Conservation (phyloP, 805 yeast species). For the Metschnikowia gelsemii region DNA sequence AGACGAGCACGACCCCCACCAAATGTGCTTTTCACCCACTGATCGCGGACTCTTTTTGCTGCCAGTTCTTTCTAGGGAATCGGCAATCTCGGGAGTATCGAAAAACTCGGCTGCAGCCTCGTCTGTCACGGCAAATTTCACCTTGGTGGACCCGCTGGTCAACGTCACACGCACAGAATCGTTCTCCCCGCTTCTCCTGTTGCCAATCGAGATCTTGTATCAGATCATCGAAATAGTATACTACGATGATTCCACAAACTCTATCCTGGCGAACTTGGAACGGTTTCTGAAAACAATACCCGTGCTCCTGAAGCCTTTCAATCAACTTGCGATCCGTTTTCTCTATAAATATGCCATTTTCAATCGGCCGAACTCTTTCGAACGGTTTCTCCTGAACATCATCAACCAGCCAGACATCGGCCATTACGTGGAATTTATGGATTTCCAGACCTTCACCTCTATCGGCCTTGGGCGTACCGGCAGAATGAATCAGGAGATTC, state of each 20-base stretch:
- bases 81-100: constrained; percentile 8
- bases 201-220: constrained; percentile 58
- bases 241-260: constrained; percentile 51
- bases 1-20: constrained; percentile 3
- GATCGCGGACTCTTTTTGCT: constrained; percentile 20
- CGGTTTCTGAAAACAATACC: constrained; percentile 52
- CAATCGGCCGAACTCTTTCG: constrained; percentile 78
- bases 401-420: constrained; percentile 47
- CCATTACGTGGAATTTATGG: constrained; percentile 68
- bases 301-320: constrained; percentile 56
- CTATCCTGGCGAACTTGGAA: constrained; percentile 51
- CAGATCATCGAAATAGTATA: constrained; percentile 56
- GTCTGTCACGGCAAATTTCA: constrained; percentile 20
- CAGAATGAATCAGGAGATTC: constrained; percentile 86
- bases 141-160: constrained; percentile 20
- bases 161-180: constrained; percentile 11
- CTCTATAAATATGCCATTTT: constrained; percentile 68
- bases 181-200: constrained; percentile 27
- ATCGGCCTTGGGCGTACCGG: constrained; percentile 89
- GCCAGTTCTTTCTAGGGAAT: constrained; percentile 20
- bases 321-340: constrained; percentile 55
- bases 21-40: constrained; percentile 14
- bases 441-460: constrained; percentile 85
- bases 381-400: constrained; percentile 61
- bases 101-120: constrained; percentile 10